phyloP scores from a whole-genome alignment of 2,329 filamentous ascomycete species.

The Trichoderma simmonsii region DNA sequence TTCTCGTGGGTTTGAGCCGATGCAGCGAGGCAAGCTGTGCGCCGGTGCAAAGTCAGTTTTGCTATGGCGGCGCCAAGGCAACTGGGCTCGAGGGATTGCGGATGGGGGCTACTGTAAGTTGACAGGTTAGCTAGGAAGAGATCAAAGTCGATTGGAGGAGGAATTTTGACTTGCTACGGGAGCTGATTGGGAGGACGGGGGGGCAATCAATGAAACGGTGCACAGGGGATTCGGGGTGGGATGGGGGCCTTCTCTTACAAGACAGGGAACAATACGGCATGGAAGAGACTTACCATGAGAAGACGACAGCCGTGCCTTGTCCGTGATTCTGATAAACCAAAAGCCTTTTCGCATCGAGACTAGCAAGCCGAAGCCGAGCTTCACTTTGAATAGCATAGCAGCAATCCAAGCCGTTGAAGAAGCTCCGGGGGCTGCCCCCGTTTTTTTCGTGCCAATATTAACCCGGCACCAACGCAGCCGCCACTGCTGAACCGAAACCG shows the following conservation, averaged over 20 bases:
- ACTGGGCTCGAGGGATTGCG: background rate
- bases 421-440: background rate
- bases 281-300: background rate
- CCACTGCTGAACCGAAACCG: background rate
- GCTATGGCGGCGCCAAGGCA: background rate
- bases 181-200: background rate
- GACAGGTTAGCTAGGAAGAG: background rate
- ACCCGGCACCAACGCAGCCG: background rate
- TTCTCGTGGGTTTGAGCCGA: background rate
- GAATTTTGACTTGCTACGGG: background rate
- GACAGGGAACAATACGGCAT: background rate
- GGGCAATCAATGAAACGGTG: background rate
- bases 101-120: background rate
- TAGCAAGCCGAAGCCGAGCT: background rate
- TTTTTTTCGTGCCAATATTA: background rate
- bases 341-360: background rate
- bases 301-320: background rate
- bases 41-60: conserved; percentile 8
- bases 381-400: background rate
- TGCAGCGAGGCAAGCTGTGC: background rate
- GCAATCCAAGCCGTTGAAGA: background rate
- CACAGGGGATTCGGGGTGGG: background rate
- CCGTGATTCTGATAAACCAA: background rate
- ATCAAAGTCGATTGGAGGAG: background rate
- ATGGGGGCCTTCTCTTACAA: background rate